Conservation (phyloP, 2,329 filamentous ascomycete species). For the Microsporum audouinii region DNA sequence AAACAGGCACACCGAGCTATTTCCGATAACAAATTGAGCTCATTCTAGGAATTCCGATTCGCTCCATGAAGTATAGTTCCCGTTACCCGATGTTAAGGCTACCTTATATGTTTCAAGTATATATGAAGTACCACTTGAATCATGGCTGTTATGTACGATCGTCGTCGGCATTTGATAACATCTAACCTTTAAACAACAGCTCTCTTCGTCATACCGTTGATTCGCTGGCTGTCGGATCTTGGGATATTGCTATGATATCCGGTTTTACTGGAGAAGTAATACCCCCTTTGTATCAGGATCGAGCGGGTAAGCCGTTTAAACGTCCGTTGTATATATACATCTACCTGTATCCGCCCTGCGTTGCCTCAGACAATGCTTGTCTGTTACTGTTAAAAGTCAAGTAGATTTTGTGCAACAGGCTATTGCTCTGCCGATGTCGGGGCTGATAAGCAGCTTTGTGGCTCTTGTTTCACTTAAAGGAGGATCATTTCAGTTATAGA, state of each 20-base stretch:
- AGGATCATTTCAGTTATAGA: background rate
- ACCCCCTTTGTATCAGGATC: background rate
- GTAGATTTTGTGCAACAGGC: background rate
- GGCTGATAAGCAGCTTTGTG: background rate
- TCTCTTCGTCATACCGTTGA: background rate
- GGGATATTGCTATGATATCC: background rate
- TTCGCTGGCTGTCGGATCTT: background rate
- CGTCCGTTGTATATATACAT: background rate
- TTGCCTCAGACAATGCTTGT: background rate
- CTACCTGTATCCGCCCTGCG: background rate
- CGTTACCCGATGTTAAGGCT: background rate
- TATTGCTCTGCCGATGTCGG: background rate
- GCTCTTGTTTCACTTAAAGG: background rate
- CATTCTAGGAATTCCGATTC: background rate
- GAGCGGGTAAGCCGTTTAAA: background rate
- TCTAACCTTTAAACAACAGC: background rate
- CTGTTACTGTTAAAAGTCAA: background rate
- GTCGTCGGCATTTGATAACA: background rate
- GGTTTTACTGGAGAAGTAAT: background rate
- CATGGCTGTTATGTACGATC: background rate
- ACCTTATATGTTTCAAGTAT: background rate
- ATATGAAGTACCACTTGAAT: background rate
- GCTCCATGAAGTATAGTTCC: background rate
- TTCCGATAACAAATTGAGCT: background rate
- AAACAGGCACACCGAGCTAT: background rate